These are phyloP conservation scores for Sarocladium strictum DNA, from an alignment of 2,329 filamentous ascomycete genomes.

Conservation along the genomic window DNA sequence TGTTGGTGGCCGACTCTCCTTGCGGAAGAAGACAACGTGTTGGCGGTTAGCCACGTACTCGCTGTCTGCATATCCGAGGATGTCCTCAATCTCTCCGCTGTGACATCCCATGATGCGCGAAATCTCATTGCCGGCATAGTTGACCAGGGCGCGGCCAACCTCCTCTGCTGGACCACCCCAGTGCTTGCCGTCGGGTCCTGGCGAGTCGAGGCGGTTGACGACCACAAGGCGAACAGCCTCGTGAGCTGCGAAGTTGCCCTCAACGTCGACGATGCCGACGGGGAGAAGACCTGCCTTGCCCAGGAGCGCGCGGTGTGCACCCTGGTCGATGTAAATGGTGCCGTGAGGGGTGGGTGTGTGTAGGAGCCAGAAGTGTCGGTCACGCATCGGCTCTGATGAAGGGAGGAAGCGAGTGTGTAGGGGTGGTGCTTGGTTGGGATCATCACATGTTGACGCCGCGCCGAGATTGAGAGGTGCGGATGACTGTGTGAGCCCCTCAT, in stretches of 20 bases:
- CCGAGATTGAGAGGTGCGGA: conserved; percentile 30
- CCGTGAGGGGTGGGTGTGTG: conserved; percentile 89
- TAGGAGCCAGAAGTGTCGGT: conserved; percentile 94
- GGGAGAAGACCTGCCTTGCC: conserved; percentile 85
- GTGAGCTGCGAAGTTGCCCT: conserved; percentile 83
- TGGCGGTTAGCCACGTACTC: conserved; percentile 89
- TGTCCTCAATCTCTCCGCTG: conserved; percentile 71
- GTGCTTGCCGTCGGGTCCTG: conserved; percentile 36
- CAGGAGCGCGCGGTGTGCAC: conserved; percentile 72
- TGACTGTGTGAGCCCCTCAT: conserved; percentile 27
- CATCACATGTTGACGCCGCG: conserved; percentile 16
- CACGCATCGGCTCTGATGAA: conserved; percentile 75
- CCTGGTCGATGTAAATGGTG: conserved; percentile 87
- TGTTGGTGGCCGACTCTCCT: conserved; percentile 47
- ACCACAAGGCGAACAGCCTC: conserved; percentile 86
- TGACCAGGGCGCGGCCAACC: conserved; percentile 83
- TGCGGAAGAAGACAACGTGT: conserved; percentile 71
- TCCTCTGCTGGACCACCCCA: conserved; percentile 55
- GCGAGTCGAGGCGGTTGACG: conserved; percentile 52
- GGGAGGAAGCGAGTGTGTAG: conserved; percentile 92
- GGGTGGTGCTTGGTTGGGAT: conserved; percentile 39
- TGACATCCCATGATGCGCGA: conserved; percentile 75
- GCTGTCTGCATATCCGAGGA: conserved; percentile 88
- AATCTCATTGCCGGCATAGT: conserved; percentile 86
- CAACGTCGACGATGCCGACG: conserved; percentile 84